Evolutionary conservation across 129 eudicot genomes (phyloP).

Genomic region (Ambrosia artemisiifolia): DNA sequence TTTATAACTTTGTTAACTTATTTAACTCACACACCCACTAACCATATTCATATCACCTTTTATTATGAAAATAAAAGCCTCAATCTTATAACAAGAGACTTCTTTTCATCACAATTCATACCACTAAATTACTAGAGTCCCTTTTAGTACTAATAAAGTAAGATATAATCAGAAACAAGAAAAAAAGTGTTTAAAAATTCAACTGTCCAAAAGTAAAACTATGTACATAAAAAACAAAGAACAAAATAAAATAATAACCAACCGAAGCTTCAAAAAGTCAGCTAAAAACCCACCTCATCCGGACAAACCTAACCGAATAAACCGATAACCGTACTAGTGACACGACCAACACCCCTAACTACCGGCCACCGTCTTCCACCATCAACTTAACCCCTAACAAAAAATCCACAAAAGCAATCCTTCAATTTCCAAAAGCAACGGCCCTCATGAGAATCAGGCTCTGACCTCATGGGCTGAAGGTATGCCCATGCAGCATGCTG

Average conservation of each 20-base stretch:
- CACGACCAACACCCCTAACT: no score
- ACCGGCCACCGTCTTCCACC: neutral
- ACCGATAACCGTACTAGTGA: no score
- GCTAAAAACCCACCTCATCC: slow-evolving; percentile 7
- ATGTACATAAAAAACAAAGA: neutral
- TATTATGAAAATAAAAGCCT: no score
- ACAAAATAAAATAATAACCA: neutral
- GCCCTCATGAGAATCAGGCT: slow-evolving; percentile 5
- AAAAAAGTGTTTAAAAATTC: neutral
- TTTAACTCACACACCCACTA: no score
- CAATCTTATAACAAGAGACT: no score
- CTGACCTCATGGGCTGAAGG: slow-evolving; percentile 47
- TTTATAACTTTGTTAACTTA: no score
- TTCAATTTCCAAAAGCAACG: slow-evolving; percentile 26
- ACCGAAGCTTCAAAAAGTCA: slow-evolving; percentile 26
- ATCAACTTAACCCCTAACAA: slow-evolving; percentile 10
- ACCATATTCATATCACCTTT: no score
- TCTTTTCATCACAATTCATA: no score
- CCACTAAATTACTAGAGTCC: no score
- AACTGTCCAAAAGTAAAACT: neutral
- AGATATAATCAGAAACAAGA: neutral
- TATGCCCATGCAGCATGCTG: slow-evolving; percentile 78
- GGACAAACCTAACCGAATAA: no score
- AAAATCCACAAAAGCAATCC: slow-evolving; percentile 39
- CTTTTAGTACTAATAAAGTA: no score